Conservation (phyloP, 2,329 filamentous ascomycete genomes). For the Cladosporium sp. region DNA sequence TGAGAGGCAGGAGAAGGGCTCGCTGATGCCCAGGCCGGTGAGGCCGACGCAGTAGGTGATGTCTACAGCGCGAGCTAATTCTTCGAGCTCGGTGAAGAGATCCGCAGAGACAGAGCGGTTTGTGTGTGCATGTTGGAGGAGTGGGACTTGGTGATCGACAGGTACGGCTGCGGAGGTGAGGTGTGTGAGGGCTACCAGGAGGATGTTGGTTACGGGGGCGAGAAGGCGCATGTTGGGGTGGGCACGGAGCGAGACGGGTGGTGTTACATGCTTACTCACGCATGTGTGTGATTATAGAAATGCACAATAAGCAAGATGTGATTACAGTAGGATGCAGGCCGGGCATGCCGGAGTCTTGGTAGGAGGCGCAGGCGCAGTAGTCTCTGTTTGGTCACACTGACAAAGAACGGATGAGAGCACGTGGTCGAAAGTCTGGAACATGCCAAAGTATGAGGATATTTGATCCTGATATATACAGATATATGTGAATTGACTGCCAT, state of each 20-base stretch:
- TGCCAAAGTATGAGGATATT: background rate
- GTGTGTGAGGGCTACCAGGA: background rate
- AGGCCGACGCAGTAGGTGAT: slow-evolving; percentile 91
- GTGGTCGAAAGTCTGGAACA: background rate
- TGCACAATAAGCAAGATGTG: slow-evolving; percentile 8
- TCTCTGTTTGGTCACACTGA: background rate
- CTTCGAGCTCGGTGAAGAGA: slow-evolving; percentile 81
- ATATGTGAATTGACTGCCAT: background rate
- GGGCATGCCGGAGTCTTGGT: background rate
- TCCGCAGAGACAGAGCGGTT: slow-evolving; percentile 54
- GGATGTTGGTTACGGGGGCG: background rate
- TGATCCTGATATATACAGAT: background rate
- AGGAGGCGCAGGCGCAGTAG: slow-evolving; percentile 9
- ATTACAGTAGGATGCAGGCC: background rate
- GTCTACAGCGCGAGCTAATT: slow-evolving; percentile 87
- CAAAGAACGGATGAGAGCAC: background rate
- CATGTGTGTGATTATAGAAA: background rate
- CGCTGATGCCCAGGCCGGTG: slow-evolving; percentile 76
- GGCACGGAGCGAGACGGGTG: background rate
- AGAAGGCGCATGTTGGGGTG: background rate
- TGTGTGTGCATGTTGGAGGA: slow-evolving; percentile 31
- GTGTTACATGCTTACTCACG: slow-evolving; percentile 12
- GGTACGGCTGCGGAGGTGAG: slow-evolving; percentile 16
- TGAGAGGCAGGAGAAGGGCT: slow-evolving; percentile 82
- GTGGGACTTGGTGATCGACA: slow-evolving; percentile 32